A percentile compares a stretch with the other conserved stretches of the same genome.
Conservation (phyloP, 345 rosid species). For the Camelina hispida region DNA sequence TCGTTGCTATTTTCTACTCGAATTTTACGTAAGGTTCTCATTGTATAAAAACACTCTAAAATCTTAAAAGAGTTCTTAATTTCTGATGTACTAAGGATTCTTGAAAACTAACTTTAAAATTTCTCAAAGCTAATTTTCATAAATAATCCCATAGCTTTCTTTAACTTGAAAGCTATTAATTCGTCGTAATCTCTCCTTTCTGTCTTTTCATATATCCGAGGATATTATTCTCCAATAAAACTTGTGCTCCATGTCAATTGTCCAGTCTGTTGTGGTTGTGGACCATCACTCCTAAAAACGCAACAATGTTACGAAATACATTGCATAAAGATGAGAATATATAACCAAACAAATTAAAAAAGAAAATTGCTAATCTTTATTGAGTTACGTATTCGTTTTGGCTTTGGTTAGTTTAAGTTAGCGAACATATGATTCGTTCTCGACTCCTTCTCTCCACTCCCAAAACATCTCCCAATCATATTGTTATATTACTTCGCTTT, state of each 20-base stretch:
- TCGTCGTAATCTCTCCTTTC: background rate
- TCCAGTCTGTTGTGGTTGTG: slow-evolving; percentile 1
- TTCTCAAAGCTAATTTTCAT: no score
- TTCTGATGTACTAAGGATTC: no score
- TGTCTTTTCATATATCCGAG: slow-evolving; percentile 4
- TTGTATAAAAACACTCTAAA: no score
- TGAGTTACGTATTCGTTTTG: slow-evolving; percentile 41
- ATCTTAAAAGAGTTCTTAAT: no score
- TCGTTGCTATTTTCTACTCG: no score
- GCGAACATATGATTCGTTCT: slow-evolving; percentile 36
- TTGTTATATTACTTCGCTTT: slow-evolving; percentile 28
- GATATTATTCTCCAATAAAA: slow-evolving; percentile 22
- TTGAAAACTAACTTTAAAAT: no score
- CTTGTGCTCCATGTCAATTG: background rate
- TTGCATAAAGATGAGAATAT: background rate
- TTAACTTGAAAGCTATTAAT: no score
- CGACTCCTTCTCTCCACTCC: slow-evolving; percentile 14
- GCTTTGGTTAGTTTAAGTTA: slow-evolving; percentile 36
- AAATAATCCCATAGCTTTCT: no score
- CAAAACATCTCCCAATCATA: slow-evolving; percentile 31
- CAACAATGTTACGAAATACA: background rate
- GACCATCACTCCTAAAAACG: slow-evolving; percentile 12
- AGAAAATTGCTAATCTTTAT: slow-evolving; percentile 30
- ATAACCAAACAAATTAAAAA: slow-evolving; percentile 1
- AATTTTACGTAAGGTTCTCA: no score